These are phyloP conservation scores for Phanerochaete carnosa DNA, from an alignment of 768 basidiomycete species.

Conservation along the genomic window DNA sequence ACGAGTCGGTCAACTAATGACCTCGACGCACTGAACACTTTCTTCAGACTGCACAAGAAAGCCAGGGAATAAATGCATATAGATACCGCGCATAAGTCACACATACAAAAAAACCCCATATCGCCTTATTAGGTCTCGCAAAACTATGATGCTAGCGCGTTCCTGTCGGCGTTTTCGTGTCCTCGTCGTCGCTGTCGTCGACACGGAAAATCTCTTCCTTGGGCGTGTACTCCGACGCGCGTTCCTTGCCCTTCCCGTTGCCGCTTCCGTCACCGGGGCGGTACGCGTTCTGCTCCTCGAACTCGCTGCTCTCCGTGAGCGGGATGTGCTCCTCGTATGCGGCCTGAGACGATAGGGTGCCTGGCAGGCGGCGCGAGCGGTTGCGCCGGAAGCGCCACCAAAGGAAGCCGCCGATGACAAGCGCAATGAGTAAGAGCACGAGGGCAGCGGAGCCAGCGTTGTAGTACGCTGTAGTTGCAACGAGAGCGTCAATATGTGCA, in stretches of 20 bases:
- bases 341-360: constrained; percentile 30
- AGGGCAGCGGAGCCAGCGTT: constrained; percentile 87
- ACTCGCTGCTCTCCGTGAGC: constrained; percentile 38
- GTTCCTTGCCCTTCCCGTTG: constrained; percentile 32
- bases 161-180: constrained; percentile 5
- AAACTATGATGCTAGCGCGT: neutral
- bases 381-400: constrained; percentile 67
- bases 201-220: constrained; percentile 41
- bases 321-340: constrained; percentile 68
- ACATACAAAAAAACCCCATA: too few species aligned
- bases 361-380: constrained; percentile 37
- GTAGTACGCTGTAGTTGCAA: constrained; percentile 68
- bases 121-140: too few species aligned
- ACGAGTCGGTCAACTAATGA: too few species aligned
- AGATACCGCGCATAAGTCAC: too few species aligned
- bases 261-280: constrained; percentile 11
- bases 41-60: too few species aligned
- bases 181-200: constrained; percentile 44
- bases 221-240: constrained; percentile 27
- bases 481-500: neutral
- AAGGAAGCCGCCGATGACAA: constrained; percentile 68
- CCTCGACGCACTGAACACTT: too few species aligned
- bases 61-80: too few species aligned
- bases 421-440: constrained; percentile 71
- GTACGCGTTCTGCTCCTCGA: neutral